These are phyloP conservation scores for Arthrobotrys megalospora DNA, from an alignment of 2,329 filamentous ascomycete species.

Conservation along the genomic window DNA sequence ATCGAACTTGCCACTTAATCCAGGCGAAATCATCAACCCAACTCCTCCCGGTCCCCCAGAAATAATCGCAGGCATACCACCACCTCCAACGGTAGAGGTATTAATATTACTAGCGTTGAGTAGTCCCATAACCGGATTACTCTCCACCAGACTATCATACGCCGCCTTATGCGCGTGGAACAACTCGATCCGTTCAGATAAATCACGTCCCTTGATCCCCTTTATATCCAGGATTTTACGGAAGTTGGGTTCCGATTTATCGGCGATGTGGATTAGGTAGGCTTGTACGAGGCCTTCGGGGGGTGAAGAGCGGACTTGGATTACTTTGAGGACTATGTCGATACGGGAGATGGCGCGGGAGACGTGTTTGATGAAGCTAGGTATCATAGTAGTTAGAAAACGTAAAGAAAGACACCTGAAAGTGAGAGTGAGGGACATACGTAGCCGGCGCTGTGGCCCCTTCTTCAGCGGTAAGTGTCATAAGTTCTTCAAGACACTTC, in stretches of 20 bases:
- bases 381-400: slow-evolving; percentile 1
- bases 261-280: slow-evolving; percentile 96
- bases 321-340: slow-evolving; percentile 92
- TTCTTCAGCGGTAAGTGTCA: slow-evolving; percentile 74
- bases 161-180: slow-evolving; percentile 84
- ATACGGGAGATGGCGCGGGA: slow-evolving; percentile 86
- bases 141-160: slow-evolving; percentile 67
- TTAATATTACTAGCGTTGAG: slow-evolving; percentile 38
- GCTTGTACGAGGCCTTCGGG: slow-evolving; percentile 96
- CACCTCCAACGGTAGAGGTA: not conserved
- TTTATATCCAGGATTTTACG: slow-evolving; percentile 96
- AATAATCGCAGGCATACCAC: slow-evolving; percentile 27
- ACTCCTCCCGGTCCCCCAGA: slow-evolving; percentile 1
- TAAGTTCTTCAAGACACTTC: slow-evolving; percentile 80
- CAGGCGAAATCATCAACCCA: slow-evolving; percentile 43
- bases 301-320: slow-evolving; percentile 91
- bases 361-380: slow-evolving; percentile 85
- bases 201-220: slow-evolving; percentile 87
- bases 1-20: slow-evolving; percentile 50
- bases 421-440: slow-evolving; percentile 65
- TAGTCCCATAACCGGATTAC: slow-evolving; percentile 62
- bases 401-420: not conserved
- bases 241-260: slow-evolving; percentile 95
- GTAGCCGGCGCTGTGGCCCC: slow-evolving; percentile 73
- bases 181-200: slow-evolving; percentile 85